Percentiles rank a stretch among this genome's conserved stretches.
Evolutionary conservation across 2,329 filamentous ascomycete genomes (phyloP).

Genomic region (Claviceps africana): DNA sequence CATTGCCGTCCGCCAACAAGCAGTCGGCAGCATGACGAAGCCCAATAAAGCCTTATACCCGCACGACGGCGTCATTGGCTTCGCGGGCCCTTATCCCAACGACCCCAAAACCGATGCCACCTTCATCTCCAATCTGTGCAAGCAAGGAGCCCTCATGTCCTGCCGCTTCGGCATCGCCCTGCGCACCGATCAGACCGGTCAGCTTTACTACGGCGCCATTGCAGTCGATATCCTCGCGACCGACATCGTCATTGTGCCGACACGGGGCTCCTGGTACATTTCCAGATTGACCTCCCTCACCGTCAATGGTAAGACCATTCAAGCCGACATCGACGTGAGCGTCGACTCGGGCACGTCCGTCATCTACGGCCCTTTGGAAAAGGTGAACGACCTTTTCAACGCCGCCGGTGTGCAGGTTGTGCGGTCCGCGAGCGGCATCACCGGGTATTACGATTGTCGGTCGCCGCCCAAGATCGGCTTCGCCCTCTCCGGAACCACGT

Average conservation of each 20-base stretch:
- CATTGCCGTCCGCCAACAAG: too few species aligned
- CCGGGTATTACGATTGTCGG: slow-evolving; percentile 9
- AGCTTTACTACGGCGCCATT: slow-evolving; percentile 10
- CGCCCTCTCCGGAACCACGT: slow-evolving; percentile 6
- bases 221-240: slow-evolving; percentile 1
- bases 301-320: neutral
- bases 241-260: neutral
- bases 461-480: slow-evolving; percentile 8
- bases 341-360: slow-evolving; percentile 10
- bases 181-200: slow-evolving; percentile 8
- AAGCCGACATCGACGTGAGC: neutral
- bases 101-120: too few species aligned
- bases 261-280: neutral
- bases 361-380: slow-evolving; percentile 8
- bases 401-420: slow-evolving; percentile 7
- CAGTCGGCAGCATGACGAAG: too few species aligned
- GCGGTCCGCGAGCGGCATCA: slow-evolving; percentile 4
- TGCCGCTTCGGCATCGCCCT: slow-evolving; percentile 12
- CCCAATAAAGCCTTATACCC: too few species aligned
- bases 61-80: neutral
- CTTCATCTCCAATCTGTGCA: slow-evolving; percentile 10
- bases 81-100: too few species aligned
- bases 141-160: slow-evolving; percentile 6
- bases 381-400: slow-evolving; percentile 7
- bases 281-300: neutral